These are phyloP conservation scores for Cylindricascospora bacillispora DNA, from an alignment of 1,139 yeast genomes.

Conservation along the genomic window DNA sequence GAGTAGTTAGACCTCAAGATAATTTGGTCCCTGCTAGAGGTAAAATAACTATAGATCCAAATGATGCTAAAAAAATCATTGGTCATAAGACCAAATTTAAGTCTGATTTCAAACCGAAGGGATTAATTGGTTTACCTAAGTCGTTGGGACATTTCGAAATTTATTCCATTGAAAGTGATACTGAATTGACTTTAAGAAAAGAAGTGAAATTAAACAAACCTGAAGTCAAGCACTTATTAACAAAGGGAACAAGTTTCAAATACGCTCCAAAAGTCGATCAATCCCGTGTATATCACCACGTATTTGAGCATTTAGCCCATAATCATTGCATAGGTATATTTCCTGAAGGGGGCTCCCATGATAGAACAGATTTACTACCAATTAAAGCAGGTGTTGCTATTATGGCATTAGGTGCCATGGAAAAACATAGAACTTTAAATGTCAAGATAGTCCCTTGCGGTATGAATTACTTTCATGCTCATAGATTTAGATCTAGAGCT, in stretches of 20 bases:
- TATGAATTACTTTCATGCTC: constrained; percentile 93
- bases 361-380: constrained; percentile 79
- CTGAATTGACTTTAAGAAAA: constrained; percentile 54
- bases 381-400: constrained; percentile 95
- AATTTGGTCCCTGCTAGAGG: constrained; percentile 53
- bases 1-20: constrained; percentile 89
- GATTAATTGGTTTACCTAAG: constrained; percentile 66
- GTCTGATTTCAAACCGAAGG: constrained; percentile 50
- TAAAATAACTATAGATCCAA: constrained; percentile 35
- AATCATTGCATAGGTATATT: constrained; percentile 88
- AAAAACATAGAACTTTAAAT: constrained; percentile 51
- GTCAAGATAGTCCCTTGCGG: constrained; percentile 92
- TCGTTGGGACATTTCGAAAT: constrained; percentile 72
- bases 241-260: constrained; percentile 50
- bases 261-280: constrained; percentile 79
- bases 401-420: constrained; percentile 92
- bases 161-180: constrained; percentile 56
- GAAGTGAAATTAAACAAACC: constrained; percentile 46
- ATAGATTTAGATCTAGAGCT: constrained; percentile 87
- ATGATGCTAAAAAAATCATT: constrained; percentile 37
- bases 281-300: constrained; percentile 64
- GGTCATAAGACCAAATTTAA: constrained; percentile 66
- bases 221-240: constrained; percentile 33
- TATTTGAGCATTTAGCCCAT: constrained; percentile 65
- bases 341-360: constrained; percentile 98